Percentiles rank a stretch among this genome's conserved stretches.
Conservation (phyloP, 352 stramenopile genomes). For the Thalassiosira hispida region DNA sequence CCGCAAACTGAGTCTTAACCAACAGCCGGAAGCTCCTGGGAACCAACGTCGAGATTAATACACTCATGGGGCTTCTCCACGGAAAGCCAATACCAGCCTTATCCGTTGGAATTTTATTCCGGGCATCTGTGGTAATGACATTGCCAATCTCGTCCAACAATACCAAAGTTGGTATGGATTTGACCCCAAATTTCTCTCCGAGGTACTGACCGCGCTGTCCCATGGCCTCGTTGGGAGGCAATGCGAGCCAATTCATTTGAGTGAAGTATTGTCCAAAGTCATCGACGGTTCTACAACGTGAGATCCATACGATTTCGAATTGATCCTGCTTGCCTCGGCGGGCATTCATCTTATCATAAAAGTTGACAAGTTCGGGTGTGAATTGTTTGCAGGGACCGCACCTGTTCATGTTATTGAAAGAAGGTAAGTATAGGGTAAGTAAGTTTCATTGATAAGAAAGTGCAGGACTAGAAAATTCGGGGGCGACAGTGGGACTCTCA, state of each 20-base stretch:
- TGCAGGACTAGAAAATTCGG: too few relatives aligned
- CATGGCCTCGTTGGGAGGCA: conserved; percentile 88
- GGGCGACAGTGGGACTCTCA: too few relatives aligned
- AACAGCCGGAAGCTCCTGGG: conserved; percentile 76
- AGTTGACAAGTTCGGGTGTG: conserved; percentile 83
- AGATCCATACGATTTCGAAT: conserved; percentile 85
- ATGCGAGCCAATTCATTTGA: conserved; percentile 90
- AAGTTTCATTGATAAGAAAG: too few relatives aligned
- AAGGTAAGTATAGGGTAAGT: conserved; percentile 1
- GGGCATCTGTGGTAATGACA: conserved; percentile 86
- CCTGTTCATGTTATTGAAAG: conserved; percentile 28
- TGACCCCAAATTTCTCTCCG: conserved; percentile 85
- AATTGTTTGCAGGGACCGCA: conserved; percentile 83
- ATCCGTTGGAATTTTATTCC: conserved; percentile 85
- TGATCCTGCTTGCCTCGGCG: conserved; percentile 75
- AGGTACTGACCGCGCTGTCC: conserved; percentile 79
- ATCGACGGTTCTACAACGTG: conserved; percentile 77
- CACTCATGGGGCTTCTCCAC: conserved; percentile 78
- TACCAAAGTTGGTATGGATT: conserved; percentile 88
- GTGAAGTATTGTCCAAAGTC: conserved; percentile 85
- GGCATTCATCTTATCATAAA: conserved; percentile 85
- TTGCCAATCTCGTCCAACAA: conserved; percentile 88
- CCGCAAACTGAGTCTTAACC: conserved; percentile 69
- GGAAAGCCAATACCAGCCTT: conserved; percentile 85
- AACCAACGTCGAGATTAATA: conserved; percentile 71